These are phyloP conservation scores for Ploettnerulaceae sp. DNA, from an alignment of 2,329 filamentous ascomycete genomes.

Conservation along the genomic window DNA sequence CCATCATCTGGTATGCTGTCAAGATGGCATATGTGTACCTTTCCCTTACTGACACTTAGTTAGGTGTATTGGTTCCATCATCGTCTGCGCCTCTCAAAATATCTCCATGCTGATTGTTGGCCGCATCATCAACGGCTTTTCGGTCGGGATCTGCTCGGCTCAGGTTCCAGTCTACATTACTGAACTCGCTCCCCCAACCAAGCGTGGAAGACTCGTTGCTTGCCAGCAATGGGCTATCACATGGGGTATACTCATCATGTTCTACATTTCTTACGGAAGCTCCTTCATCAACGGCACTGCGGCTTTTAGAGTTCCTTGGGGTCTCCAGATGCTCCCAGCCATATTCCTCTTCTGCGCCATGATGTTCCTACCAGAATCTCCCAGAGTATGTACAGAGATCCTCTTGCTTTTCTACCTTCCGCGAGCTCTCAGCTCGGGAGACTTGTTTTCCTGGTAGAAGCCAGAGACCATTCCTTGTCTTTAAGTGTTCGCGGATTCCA, in stretches of 20 bases:
- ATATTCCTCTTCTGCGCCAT: conserved; percentile 53
- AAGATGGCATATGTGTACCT: too few relatives aligned
- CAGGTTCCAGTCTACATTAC: conserved; percentile 65
- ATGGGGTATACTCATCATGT: conserved; percentile 64
- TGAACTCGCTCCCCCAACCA: conserved; percentile 57
- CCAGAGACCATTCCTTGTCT: too few relatives aligned
- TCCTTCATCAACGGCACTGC: conserved; percentile 48
- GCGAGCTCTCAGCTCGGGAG: too few relatives aligned
- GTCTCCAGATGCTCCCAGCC: conserved; percentile 55
- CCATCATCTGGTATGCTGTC: conserved; percentile 38
- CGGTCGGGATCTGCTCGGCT: conserved; percentile 66
- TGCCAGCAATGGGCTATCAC: conserved; percentile 69
- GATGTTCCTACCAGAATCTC: conserved; percentile 57
- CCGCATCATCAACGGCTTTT: conserved; percentile 65
- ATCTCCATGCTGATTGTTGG: conserved; percentile 68
- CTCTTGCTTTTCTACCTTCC: too few relatives aligned
- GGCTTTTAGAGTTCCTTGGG: conserved; percentile 59
- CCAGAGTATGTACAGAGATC: too few relatives aligned
- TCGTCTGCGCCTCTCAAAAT: conserved; percentile 57
- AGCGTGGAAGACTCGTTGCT: conserved; percentile 55
- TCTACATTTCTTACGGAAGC: conserved; percentile 61
- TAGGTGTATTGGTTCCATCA: conserved; percentile 55
- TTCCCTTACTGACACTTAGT: neutral
- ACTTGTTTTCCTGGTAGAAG: too few relatives aligned
- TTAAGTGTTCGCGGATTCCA: too few relatives aligned